A percentile compares a stretch with the other conserved stretches of the same genome.
These are phyloP conservation scores for Colletotrichum tabaci DNA, from an alignment of 2,329 filamentous ascomycete species.

Conservation along the genomic window DNA sequence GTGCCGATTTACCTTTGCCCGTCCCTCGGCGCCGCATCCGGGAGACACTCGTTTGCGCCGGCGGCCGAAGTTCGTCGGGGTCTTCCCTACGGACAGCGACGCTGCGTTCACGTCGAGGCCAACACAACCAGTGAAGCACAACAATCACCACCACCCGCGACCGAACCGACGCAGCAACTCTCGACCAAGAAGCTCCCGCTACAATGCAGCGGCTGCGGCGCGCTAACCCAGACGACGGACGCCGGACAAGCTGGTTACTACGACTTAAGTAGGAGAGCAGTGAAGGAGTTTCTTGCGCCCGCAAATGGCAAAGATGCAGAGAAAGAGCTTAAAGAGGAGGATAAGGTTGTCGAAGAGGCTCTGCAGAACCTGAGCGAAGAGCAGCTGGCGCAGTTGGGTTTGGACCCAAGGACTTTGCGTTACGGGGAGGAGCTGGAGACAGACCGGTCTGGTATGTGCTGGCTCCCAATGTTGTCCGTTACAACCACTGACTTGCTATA, in stretches of 20 bases:
- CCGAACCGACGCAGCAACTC: slow-evolving; percentile 2
- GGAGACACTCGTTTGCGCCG: slow-evolving; percentile 42
- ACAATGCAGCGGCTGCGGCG: slow-evolving; percentile 76
- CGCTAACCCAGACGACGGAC: slow-evolving; percentile 70
- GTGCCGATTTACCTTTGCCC: slow-evolving; percentile 67
- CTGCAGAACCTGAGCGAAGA: slow-evolving; percentile 59
- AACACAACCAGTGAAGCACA: slow-evolving; percentile 5
- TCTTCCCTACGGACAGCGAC: slow-evolving; percentile 41
- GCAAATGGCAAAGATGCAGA: slow-evolving; percentile 46
- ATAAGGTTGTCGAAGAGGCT: slow-evolving; percentile 63
- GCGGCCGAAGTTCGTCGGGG: slow-evolving; percentile 28
- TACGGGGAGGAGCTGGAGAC: slow-evolving; percentile 48
- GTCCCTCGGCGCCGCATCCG: slow-evolving; percentile 10
- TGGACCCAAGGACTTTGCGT: slow-evolving; percentile 59
- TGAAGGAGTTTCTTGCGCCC: slow-evolving; percentile 63
- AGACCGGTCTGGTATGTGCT: slow-evolving; percentile 21
- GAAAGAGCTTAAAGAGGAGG: slow-evolving; percentile 52
- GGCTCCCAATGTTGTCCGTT: background rate
- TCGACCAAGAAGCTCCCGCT: slow-evolving; percentile 59
- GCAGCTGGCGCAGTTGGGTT: slow-evolving; percentile 61
- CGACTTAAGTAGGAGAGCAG: slow-evolving; percentile 64
- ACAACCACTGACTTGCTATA: slow-evolving; percentile 16
- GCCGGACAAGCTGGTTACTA: slow-evolving; percentile 71
- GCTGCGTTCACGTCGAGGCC: slow-evolving; percentile 48
- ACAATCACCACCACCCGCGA: background rate